Evolutionary conservation across 2,329 filamentous ascomycete genomes (phyloP), one percentile per base, ranked within the genome.

Genomic region (Colletotrichum sp.): DNA sequence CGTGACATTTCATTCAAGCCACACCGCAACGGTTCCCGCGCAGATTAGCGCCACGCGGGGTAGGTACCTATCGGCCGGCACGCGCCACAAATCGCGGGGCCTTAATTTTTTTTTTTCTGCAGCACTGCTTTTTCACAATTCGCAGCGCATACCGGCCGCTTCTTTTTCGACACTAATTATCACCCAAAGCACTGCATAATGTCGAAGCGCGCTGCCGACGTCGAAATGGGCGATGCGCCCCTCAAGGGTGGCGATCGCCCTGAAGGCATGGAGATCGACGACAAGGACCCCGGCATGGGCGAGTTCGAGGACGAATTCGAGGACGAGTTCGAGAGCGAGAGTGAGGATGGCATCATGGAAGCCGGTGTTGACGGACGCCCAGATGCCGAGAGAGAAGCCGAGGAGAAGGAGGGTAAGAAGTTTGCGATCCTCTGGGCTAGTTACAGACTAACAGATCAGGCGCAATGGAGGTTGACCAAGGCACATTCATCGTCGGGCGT

Each of bases 221-320:
- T 84, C 69, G 87, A 87, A 34, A 84, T 87, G 52, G 87, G 85
- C 62, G 85, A 87, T 49, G 83, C 83, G 39, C 88, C 91, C 30
- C 87, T 93, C 79, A 93, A 93, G 85, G 88, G 89, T 74, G 91
- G 92, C 68, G 88, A 89, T 27, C 90, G 92, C 49, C 91, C 91
- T 7, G 91, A 93, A 78, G 88, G 90, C 77, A 92, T 92, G 90
- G 94, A 94, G 75, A 90, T 95, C 69, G 92, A 95, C 79, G 83
- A 87, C 78, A 88, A 88, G 82, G 92, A 92, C 30, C 61, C 75
- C 22, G 72, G 39, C 57, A 93, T 93, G 88, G 92, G 92, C 82
- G 95, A 99, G 80, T 99, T 98, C 78, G 97, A 98, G 83, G 97
- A 98, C 86, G 96, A 99, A 83, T 98, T 96, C 80, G 95, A 96